phyloP scores from a whole-genome alignment of 75 land plant species.

The Chamaecyparis obtusa region DNA sequence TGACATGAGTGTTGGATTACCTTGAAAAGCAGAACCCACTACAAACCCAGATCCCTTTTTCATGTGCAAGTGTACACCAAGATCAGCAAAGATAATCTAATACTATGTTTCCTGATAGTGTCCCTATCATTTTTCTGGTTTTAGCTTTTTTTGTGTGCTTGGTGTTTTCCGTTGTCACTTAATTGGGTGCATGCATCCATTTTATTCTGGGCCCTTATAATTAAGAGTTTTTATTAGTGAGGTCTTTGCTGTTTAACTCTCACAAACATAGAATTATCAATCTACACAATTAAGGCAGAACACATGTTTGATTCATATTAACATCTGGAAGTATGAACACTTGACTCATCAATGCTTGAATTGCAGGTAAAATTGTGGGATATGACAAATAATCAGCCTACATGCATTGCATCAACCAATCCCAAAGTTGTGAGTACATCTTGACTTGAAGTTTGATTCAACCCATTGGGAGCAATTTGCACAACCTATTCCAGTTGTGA shows the following conservation, averaged over 20 bases:
- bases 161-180: not conserved
- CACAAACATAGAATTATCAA: not conserved
- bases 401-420: slow-evolving; percentile 69
- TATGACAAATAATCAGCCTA: slow-evolving; percentile 75
- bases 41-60: not conserved
- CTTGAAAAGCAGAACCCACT: not conserved
- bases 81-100: not conserved
- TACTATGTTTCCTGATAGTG: not conserved
- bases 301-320: not conserved
- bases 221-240: not conserved
- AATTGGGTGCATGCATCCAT: not conserved
- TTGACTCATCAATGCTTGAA: not conserved
- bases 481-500: not conserved
- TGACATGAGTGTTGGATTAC: not conserved
- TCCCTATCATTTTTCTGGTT: not conserved
- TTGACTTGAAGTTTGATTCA: not conserved
- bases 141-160: not conserved
- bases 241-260: not conserved
- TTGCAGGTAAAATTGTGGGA: slow-evolving; percentile 92
- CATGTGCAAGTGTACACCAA: not conserved
- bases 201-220: not conserved
- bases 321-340: not conserved
- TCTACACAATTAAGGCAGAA: not conserved
- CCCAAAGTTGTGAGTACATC: slow-evolving; percentile 69
- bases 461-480: not conserved